Evolutionary conservation across 345 rosid species (phyloP).

Genomic region (Brassica rapa): DNA sequence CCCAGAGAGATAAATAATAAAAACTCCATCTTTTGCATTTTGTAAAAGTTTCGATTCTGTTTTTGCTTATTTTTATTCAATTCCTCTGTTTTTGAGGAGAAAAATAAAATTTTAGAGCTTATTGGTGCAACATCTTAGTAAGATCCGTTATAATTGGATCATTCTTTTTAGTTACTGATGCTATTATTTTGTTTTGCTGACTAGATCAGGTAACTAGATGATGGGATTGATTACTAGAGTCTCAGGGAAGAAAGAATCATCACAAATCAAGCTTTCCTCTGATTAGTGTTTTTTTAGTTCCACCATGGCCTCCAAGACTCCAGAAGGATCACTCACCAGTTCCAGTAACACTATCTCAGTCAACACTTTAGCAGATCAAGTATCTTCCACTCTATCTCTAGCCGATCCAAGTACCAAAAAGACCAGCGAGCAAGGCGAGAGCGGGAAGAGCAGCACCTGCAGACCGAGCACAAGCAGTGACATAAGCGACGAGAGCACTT

Average conservation of each 20-base stretch:
- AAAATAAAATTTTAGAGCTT: too few species aligned
- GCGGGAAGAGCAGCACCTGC: conserved; percentile 67
- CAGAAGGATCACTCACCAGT: conserved; percentile 44
- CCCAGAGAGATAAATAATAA: neutral
- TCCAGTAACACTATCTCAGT: conserved; percentile 38
- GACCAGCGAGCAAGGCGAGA: conserved; percentile 51
- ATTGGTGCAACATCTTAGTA: too few species aligned
- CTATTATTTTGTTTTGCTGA: neutral
- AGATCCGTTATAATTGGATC: too few species aligned
- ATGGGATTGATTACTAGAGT: conserved; percentile 26
- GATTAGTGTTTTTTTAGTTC: neutral
- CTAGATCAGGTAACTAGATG: conserved; percentile 21
- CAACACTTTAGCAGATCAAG: conserved; percentile 52
- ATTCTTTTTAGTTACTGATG: neutral
- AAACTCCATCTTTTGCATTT: conserved; percentile 29
- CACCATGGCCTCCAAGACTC: conserved; percentile 59
- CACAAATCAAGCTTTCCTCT: conserved; percentile 21
- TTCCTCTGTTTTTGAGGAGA: too few species aligned
- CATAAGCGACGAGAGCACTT: conserved; percentile 75
- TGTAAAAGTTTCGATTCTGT: neutral
- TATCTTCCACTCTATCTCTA: conserved; percentile 51
- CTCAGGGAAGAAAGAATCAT: neutral
- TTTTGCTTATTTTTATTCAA: conserved; percentile 6
- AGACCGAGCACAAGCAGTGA: conserved; percentile 80
- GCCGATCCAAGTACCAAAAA: conserved; percentile 44